Conservation (phyloP, 129 eudicot species). For the Flaveria robusta region DNA sequence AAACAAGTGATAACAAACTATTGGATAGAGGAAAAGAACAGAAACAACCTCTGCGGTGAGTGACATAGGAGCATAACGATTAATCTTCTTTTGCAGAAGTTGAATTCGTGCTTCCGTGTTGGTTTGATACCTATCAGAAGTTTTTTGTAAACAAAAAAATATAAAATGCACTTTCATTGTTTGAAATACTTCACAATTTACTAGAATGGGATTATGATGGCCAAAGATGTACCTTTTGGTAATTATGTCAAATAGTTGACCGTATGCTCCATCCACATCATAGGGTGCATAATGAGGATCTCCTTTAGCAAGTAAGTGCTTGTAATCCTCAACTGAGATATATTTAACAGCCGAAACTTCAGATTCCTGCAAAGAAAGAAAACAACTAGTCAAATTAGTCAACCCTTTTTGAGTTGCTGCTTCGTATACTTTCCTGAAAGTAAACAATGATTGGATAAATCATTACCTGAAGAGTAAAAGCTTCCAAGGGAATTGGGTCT, state of each 20-base stretch:
- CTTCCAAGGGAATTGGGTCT: constrained; percentile 91
- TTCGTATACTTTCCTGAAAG: background rate
- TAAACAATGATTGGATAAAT: background rate
- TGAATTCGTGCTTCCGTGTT: constrained; percentile 50
- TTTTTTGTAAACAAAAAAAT: constrained; percentile 6
- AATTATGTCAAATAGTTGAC: constrained; percentile 75
- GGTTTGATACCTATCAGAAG: constrained; percentile 63
- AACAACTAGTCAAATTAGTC: constrained; percentile 1
- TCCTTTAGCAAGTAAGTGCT: constrained; percentile 58
- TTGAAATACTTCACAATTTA: background rate
- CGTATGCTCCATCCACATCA: constrained; percentile 71
- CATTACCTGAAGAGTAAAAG: constrained; percentile 88
- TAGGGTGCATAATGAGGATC: constrained; percentile 79
- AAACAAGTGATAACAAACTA: background rate
- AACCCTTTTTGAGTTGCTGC: constrained; percentile 1
- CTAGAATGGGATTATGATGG: constrained; percentile 9
- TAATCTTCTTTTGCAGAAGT: constrained; percentile 63
- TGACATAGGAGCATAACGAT: constrained; percentile 79
- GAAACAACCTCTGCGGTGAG: constrained; percentile 72
- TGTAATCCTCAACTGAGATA: constrained; percentile 71
- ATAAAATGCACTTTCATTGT: background rate
- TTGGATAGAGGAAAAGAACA: constrained; percentile 1
- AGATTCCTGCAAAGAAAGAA: constrained; percentile 58
- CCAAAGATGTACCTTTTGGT: constrained; percentile 54
- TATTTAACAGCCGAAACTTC: constrained; percentile 97